These are phyloP conservation scores for Hibiscus syriacus DNA, from an alignment of 345 rosid genomes.

Conservation along the genomic window DNA sequence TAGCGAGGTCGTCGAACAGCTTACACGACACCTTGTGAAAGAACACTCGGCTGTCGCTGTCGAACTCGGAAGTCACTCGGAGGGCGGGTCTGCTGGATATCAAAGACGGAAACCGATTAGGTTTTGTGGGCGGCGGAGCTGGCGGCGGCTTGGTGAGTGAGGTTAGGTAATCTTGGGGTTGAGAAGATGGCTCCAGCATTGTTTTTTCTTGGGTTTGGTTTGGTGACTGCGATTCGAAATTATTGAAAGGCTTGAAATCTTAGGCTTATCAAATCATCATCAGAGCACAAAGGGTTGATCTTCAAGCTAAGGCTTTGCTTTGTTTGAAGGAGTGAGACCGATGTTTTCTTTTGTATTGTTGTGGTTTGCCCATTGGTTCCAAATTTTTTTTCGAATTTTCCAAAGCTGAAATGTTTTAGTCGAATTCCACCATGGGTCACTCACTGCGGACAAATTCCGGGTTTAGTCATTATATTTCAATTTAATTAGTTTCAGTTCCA, in stretches of 20 bases:
- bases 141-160: constrained; percentile 4
- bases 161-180: constrained; percentile 22
- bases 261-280: background rate
- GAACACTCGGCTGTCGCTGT: constrained; percentile 71
- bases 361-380: background rate
- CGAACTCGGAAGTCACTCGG: constrained; percentile 78
- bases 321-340: background rate
- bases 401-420: background rate
- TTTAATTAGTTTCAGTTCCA: too few relatives aligned
- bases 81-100: constrained; percentile 45
- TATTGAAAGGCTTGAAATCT: background rate
- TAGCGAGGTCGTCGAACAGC: constrained; percentile 72
- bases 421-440: background rate
- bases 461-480: too few relatives aligned
- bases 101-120: constrained; percentile 18
- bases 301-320: constrained; percentile 8
- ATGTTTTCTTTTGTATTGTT: background rate
- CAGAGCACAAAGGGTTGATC: background rate
- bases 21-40: constrained; percentile 76
- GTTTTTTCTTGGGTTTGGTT: background rate
- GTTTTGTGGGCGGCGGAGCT: constrained; percentile 10
- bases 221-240: background rate
- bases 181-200: constrained; percentile 40
- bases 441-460: too few relatives aligned
- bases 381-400: background rate